Evolutionary conservation across 2,329 filamentous ascomycete genomes (phyloP).

Genomic region (Colletotrichum abscissum): DNA sequence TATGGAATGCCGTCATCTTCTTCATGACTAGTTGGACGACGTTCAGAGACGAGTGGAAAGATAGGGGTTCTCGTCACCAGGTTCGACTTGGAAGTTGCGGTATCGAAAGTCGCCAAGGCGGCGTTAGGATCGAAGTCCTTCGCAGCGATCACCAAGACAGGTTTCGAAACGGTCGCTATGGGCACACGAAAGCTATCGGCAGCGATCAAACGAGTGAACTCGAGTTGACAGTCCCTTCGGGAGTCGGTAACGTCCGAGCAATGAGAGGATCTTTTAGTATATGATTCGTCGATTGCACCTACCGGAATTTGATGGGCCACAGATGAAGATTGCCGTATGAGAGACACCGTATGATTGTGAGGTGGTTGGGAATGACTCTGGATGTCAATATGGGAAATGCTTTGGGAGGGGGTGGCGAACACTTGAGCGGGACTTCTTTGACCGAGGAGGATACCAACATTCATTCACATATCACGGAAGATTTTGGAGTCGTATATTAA

Average conservation of each 20-base stretch:
- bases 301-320: not conserved
- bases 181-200: conserved; percentile 23
- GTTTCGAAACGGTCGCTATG: conserved; percentile 4
- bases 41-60: conserved; percentile 49
- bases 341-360: not conserved
- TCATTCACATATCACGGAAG: not conserved
- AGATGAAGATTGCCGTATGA: not conserved
- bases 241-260: conserved; percentile 14
- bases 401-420: not conserved
- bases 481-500: conserved; percentile 7
- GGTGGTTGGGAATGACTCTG: not conserved
- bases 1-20: conserved; percentile 86
- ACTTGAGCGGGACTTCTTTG: not conserved
- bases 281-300: not conserved
- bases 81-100: conserved; percentile 22
- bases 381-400: not conserved
- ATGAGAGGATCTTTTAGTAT: conserved; percentile 31
- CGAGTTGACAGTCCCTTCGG: conserved; percentile 23
- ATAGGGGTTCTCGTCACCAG: conserved; percentile 6
- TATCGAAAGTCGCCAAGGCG: conserved; percentile 5
- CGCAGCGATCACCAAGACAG: conserved; percentile 7
- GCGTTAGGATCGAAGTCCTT: conserved; percentile 7
- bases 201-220: conserved; percentile 34
- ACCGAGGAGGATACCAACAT: not conserved
- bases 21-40: conserved; percentile 69